Base-by-base conservation (phyloP, 805 yeast genomes). In the Komagataella mondaviorum region DNA sequence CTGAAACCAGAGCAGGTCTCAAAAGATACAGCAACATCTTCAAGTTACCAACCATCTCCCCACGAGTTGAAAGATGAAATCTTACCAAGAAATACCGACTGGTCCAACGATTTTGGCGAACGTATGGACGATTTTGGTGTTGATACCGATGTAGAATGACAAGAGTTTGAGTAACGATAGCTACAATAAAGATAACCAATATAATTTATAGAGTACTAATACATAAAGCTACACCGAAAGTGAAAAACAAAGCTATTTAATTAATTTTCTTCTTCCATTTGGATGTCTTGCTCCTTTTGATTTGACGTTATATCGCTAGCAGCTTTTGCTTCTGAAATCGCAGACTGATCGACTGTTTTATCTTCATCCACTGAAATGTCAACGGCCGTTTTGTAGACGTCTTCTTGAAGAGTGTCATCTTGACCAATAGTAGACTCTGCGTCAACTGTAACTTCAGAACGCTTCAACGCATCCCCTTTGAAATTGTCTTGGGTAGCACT, bases 41-140 rank as follows among this genome's bases (percentile, higher is more conserved):
- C 39, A 30, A 30, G 39, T 10, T 30, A 30, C n/a, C 39, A 30
- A 14, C 14, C 14, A 30, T 30, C n/a, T 6, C 10, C 39, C 46
- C 12, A 44, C 46, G n/a, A 44, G 4, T 23, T 48, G 46, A 72
- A 70, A 53, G 71, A 75, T 16, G 54, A 76, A 48, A 54, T 67
- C 30, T 64, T 59, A 53, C 51, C 67, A 59, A 57, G 60, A 8
- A 62, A 81, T 43, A 69, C 65, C 12, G 71, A 77, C 46, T 90
- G 96, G 95, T 66, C 65, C 52, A 88, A 86, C 61, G 81, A 75
- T 16, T 73, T 83, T 62, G 99, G 99, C n/a, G 97, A 91, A 60
- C 75, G 76, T 10, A 68, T 91, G 48, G 76, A 75, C 45, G 96
- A 88, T 65, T 90, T 80, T 63, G 98, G 98, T 0, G 98, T 91